phyloP scores from a whole-genome alignment of 441 rosid genomes.

The Gossypium lobatum region DNA sequence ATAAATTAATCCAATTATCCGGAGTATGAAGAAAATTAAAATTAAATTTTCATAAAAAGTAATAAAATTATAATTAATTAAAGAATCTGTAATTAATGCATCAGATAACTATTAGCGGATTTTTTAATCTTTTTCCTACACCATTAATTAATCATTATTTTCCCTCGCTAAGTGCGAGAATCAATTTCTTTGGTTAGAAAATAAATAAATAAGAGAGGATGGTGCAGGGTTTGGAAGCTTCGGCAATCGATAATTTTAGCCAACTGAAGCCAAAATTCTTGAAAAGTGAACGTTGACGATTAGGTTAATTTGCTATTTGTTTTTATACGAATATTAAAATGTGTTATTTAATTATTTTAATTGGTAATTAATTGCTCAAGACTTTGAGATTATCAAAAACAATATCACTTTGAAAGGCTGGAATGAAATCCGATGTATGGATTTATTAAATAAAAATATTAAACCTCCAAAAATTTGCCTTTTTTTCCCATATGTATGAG shows the following conservation, averaged over 20 bases:
- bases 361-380: not conserved
- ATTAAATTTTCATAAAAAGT: too few species aligned
- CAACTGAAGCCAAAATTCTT: constrained; percentile 17
- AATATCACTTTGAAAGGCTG: not conserved
- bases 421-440: not conserved
- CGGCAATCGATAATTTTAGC: constrained; percentile 7
- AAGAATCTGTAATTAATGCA: not conserved
- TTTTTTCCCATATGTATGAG: too few species aligned
- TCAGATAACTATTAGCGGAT: not conserved
- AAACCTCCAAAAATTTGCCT: too few species aligned
- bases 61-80: not conserved
- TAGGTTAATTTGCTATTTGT: not conserved
- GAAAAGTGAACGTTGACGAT: constrained; percentile 16
- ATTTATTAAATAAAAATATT: not conserved
- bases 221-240: constrained; percentile 48
- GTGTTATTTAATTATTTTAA: not conserved
- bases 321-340: not conserved
- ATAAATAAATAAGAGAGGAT: not conserved
- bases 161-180: constrained; percentile 3
- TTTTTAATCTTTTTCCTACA: not conserved
- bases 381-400: not conserved
- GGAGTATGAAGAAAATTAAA: too few species aligned
- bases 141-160: not conserved
- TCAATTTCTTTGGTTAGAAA: not conserved
- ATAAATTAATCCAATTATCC: too few species aligned